These are phyloP conservation scores for Cryptosporidium felis DNA, from an alignment of 169 alveolate genomes.

Conservation along the genomic window DNA sequence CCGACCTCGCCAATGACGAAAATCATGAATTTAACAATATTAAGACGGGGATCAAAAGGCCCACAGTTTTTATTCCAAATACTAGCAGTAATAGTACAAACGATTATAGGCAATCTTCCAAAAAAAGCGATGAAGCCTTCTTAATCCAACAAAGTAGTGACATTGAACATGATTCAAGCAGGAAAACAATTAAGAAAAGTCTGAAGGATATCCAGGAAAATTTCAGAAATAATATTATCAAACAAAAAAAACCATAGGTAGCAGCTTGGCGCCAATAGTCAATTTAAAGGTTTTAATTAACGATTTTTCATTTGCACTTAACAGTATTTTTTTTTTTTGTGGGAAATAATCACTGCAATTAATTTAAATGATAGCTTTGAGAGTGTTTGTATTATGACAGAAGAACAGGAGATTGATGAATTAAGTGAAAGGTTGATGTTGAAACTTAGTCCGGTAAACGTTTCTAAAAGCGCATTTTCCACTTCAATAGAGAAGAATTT, in stretches of 20 bases:
- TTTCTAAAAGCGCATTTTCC: no score
- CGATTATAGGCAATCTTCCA: neutral
- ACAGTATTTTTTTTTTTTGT: neutral
- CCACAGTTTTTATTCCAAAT: slow-evolving; percentile 55
- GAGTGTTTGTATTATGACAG: neutral
- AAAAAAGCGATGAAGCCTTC: neutral
- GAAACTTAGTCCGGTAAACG: neutral
- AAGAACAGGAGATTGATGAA: slow-evolving; percentile 25
- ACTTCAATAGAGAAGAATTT: no score
- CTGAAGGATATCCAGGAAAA: slow-evolving; percentile 35
- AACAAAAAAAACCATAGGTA: slow-evolving; percentile 8
- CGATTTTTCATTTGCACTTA: neutral
- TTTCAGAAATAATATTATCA: slow-evolving; percentile 44
- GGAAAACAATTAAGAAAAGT: slow-evolving; percentile 3
- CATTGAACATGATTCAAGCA: neutral
- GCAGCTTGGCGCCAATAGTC: neutral
- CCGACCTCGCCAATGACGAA: neutral
- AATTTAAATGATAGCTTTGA: neutral
- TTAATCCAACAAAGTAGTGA: neutral
- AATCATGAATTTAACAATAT: neutral
- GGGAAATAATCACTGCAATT: neutral
- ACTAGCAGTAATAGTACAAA: neutral
- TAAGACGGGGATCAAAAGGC: slow-evolving; percentile 53
- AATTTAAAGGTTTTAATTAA: no score
- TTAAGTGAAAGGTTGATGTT: slow-evolving; percentile 36